Evolutionary conservation across 2,329 filamentous ascomycete genomes (phyloP).

Genomic region (Aspergillus hiratsukae): DNA sequence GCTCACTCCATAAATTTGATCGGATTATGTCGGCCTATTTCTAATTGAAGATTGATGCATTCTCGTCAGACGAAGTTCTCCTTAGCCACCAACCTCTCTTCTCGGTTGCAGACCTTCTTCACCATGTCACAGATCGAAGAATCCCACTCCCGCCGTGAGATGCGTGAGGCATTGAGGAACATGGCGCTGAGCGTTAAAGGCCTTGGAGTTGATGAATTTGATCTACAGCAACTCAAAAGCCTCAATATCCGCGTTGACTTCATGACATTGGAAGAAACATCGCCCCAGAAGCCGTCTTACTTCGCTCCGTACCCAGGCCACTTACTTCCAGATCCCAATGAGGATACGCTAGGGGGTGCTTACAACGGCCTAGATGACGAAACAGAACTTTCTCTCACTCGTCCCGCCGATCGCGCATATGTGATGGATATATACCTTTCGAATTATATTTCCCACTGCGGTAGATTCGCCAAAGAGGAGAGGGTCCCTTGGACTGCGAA

Average conservation of each 20-base stretch:
- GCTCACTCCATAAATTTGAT: neutral
- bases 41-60: neutral
- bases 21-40: neutral
- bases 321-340: constrained; percentile 1
- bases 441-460: constrained; percentile 3
- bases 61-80: neutral
- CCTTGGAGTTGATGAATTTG: constrained; percentile 3
- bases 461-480: neutral
- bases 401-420: constrained; percentile 2
- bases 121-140: neutral
- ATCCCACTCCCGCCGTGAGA: constrained; percentile 1
- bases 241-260: constrained; percentile 2
- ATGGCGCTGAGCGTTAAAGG: neutral
- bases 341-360: neutral
- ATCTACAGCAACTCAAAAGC: constrained; percentile 1
- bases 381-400: constrained; percentile 1
- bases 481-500: constrained; percentile 4
- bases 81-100: neutral
- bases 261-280: neutral
- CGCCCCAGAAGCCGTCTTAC: neutral
- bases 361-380: constrained; percentile 4
- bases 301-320: constrained; percentile 5
- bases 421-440: constrained; percentile 2
- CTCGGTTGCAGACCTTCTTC: neutral
- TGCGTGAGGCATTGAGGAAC: neutral